Evolutionary conservation across 306 rosid genomes (phyloP), one percentile per base, ranked within the genome.

Genomic region (Pyrus pyrifolia): DNA sequence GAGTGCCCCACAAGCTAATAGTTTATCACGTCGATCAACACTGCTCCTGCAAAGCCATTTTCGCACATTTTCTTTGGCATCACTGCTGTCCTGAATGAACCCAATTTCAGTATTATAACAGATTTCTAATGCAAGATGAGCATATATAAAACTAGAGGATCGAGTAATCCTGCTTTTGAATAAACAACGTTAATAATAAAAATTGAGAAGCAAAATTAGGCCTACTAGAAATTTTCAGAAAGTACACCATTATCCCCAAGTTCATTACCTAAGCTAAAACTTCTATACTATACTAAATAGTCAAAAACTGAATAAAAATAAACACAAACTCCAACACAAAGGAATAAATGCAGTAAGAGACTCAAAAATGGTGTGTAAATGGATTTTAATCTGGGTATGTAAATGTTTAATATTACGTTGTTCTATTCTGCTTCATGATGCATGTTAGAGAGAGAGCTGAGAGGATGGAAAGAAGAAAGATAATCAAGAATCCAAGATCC

Each of bases 1-100:
- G 71, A 92, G 45, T 58, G 95, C 86, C 58, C 97, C 98, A 83
- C 98, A 95, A 78, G 98, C 98, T 82, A 95, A 83, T 42, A 95
- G 90, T 76, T 89, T 92, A 86, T 94, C 95, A 40, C 87, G 93
- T 73, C 77, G 86, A 81, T 87, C 91, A 76, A 93, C 91, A 77
- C 80, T 85, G 63, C 85, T 81, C 59, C 88, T 74, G 40, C 84
- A 79, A 75, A 94, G 82, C 98, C 98, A 94, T 85, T 80, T 79
- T 75, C 91, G 88, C 45, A 88, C 91, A 79, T 82, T 84, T 80
- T 84, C 91, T 76, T 83, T 87, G 79, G 85, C 68, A 69, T 90
- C 85, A 73, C 38, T 65, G 77, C 85, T 92, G 40, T 84, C 91
- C 98, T 94, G 85, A 75, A 82, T 72, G 73, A 82, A 81, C 70